Percentiles rank a stretch among this genome's conserved stretches.
phyloP scores from a whole-genome alignment of 148 eudicot species.

The Nyssa sinensis region DNA sequence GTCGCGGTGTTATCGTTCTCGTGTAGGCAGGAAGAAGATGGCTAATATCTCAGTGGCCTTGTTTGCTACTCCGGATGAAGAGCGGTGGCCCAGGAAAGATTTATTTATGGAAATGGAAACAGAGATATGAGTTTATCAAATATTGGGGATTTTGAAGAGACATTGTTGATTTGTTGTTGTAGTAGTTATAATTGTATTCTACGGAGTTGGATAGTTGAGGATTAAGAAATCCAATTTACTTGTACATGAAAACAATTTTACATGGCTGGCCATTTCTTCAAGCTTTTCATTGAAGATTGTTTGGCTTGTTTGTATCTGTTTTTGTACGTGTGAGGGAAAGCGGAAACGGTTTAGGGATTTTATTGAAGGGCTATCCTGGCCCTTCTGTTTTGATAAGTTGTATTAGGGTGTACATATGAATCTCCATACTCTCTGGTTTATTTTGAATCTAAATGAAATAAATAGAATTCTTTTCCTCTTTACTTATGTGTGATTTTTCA shows the following conservation, averaged over 20 bases:
- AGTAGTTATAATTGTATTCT: not conserved
- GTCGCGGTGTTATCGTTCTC: slow-evolving; percentile 27
- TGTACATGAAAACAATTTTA: slow-evolving; percentile 22
- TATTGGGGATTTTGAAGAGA: slow-evolving; percentile 8
- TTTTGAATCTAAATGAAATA: too few species aligned
- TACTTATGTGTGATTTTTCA: too few species aligned
- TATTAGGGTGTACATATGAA: too few species aligned
- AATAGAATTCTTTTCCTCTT: too few species aligned
- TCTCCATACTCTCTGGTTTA: too few species aligned
- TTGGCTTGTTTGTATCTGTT: slow-evolving; percentile 28
- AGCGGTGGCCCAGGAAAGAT: slow-evolving; percentile 32
- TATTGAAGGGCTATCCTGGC: slow-evolving; percentile 1
- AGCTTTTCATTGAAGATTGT: slow-evolving; percentile 57
- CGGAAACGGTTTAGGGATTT: not conserved
- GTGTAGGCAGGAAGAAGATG: slow-evolving; percentile 39
- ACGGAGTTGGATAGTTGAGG: slow-evolving; percentile 6
- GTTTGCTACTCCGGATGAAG: slow-evolving; percentile 38
- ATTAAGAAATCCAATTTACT: not conserved
- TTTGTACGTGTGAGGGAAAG: slow-evolving; percentile 22
- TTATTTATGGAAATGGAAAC: slow-evolving; percentile 28
- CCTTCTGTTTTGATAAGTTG: too few species aligned
- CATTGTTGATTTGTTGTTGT: too few species aligned
- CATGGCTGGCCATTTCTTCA: slow-evolving; percentile 32
- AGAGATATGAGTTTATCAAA: slow-evolving; percentile 9
- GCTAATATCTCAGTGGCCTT: slow-evolving; percentile 52